Evolutionary conservation across 495 filamentous ascomycete species (phyloP), one percentile per base, ranked within the genome.

Genomic region (Sabuloglossum arenarium): DNA sequence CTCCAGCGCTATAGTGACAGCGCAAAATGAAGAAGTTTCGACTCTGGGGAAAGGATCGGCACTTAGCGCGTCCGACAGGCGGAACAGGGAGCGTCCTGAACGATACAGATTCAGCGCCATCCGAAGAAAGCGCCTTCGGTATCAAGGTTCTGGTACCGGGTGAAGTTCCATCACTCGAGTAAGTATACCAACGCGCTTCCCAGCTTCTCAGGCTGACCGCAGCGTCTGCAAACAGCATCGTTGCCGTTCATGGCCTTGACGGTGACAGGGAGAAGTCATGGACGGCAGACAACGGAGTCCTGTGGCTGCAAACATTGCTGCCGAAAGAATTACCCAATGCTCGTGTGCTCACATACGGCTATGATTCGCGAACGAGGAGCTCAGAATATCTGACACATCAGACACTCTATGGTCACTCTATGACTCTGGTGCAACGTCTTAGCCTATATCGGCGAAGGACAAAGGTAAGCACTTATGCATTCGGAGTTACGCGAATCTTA

Each of bases 341-440:
- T 12, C 76, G 88, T 30, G 75, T 94, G 32, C 66, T 94, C 49
- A 84, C 84, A 6, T 93, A 90, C 63, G 87, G 87, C 3, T 94
- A 91, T 64, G 85, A 94, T 63, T 80, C 85, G 28, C 3, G 53
- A 14, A 51, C 47, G 5, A 5, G n/a, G 2, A 23, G 47, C n/a
- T 31, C 47, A 14, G 6, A 9, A 8, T 16, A 28, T n/a, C n/a
- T 51, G 25, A 51, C 47, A 11, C 8, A 11, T 51, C 47, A 51
- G 8, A 11, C 6, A 6, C 29, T 51, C 25, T 23, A 51, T n/a
- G n/a, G n/a, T n/a, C 47, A 51, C 29, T 9, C 47, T 2, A 51
- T 23, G 47, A 28, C 5, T 28, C 45, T 49, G 4, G 45, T 23
- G 12, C 19, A 3, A 9, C 2, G 3, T 31, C 6, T 9, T 3